Conservation (phyloP, 352 stramenopile genomes). For the Globisporangium radiosum region DNA sequence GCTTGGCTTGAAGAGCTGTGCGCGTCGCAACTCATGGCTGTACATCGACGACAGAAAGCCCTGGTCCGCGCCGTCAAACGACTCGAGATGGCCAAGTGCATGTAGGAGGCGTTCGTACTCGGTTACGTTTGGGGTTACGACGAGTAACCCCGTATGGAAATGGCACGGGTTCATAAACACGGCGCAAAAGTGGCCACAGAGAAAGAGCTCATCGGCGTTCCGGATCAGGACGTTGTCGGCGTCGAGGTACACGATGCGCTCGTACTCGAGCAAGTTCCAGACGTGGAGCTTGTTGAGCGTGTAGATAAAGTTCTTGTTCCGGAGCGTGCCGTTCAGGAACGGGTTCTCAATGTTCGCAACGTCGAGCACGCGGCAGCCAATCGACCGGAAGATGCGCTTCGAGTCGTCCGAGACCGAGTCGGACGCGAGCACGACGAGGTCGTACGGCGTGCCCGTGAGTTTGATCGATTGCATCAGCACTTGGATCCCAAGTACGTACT, state of each 20-base stretch:
- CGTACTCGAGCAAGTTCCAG: conserved; percentile 88
- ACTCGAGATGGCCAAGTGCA: conserved; percentile 54
- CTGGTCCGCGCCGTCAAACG: conserved; percentile 79
- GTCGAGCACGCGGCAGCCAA: conserved; percentile 79
- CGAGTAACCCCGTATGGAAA: conserved; percentile 84
- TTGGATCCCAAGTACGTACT: conserved; percentile 82
- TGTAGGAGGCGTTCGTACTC: conserved; percentile 72
- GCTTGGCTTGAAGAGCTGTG: conserved; percentile 66
- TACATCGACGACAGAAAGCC: conserved; percentile 87
- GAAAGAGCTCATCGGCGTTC: conserved; percentile 86
- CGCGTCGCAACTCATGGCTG: conserved; percentile 61
- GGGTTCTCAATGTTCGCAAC: conserved; percentile 87
- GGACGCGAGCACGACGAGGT: conserved; percentile 82
- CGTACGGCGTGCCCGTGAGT: conserved; percentile 71
- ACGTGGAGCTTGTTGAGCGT: conserved; percentile 89
- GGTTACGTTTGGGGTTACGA: conserved; percentile 63
- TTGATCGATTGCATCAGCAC: conserved; percentile 86
- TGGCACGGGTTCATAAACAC: conserved; percentile 91
- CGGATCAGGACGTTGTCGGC: conserved; percentile 88
- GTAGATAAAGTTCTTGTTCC: conserved; percentile 88
- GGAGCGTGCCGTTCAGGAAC: conserved; percentile 63
- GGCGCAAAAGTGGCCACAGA: conserved; percentile 81
- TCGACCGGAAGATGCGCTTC: conserved; percentile 70
- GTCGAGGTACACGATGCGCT: conserved; percentile 88
- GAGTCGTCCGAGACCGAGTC: conserved; percentile 75